Evolutionary conservation across 75 land plant genomes (phyloP).

Genomic region (Isoetes taiwanensis): DNA sequence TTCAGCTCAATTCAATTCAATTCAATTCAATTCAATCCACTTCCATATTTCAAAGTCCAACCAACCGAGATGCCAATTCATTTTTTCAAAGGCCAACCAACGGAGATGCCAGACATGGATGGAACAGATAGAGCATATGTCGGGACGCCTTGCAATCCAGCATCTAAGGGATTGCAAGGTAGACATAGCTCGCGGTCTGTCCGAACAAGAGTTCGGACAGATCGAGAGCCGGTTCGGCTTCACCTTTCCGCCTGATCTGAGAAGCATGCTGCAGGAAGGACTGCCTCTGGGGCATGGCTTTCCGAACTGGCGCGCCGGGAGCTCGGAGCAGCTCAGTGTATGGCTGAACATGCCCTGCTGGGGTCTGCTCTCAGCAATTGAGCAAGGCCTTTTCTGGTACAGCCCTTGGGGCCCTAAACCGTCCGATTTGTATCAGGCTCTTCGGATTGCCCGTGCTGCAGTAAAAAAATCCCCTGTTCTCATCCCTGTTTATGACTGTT

Average conservation of each 20-base stretch:
- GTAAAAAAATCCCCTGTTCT: background rate
- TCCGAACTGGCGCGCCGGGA: background rate
- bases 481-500: background rate
- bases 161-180: background rate
- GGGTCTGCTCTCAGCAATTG: background rate
- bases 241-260: slow-evolving; percentile 3
- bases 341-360: background rate
- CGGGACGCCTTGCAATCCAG: too few species aligned
- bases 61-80: too few species aligned
- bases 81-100: too few species aligned
- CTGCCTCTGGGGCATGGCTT: slow-evolving; percentile 1
- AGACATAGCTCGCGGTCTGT: background rate
- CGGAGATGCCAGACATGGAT: too few species aligned
- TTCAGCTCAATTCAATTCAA: too few species aligned
- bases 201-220: background rate
- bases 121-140: too few species aligned
- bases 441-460: background rate
- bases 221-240: background rate
- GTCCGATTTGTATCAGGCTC: background rate
- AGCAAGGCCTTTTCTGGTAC: background rate
- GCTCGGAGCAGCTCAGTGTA: background rate
- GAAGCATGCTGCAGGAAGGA: background rate
- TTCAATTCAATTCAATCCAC: too few species aligned
- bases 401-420: slow-evolving; percentile 2
- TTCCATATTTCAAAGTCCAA: too few species aligned